phyloP scores from a whole-genome alignment of 352 stramenopile genomes.

The Phytophthora litchii region DNA sequence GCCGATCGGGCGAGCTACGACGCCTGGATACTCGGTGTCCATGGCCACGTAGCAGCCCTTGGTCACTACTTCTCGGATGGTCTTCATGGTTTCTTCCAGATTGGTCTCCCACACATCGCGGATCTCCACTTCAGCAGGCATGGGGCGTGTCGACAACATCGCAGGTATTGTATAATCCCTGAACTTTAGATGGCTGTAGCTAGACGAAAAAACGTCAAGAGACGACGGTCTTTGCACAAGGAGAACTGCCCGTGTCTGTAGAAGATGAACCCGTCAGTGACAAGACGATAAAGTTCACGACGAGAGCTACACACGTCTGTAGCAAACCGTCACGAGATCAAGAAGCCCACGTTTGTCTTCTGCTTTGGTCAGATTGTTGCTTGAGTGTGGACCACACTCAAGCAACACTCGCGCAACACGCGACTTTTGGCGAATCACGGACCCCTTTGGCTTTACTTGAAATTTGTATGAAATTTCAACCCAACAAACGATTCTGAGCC shows the following conservation, averaged over 20 bases:
- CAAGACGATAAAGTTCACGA: constrained; percentile 1
- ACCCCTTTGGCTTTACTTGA: too few species aligned
- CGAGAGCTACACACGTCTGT: constrained; percentile 15
- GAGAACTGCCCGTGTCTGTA: constrained; percentile 17
- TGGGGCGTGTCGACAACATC: constrained; percentile 56
- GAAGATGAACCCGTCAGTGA: background rate
- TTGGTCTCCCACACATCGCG: constrained; percentile 94
- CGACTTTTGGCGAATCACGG: too few species aligned
- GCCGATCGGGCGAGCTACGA: constrained; percentile 97
- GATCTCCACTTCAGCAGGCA: constrained; percentile 92
- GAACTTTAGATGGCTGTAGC: constrained; percentile 21
- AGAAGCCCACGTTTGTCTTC: too few species aligned
- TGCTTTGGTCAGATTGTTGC: too few species aligned
- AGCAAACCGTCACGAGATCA: constrained; percentile 14
- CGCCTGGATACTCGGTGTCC: constrained; percentile 99
- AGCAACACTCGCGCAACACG: too few species aligned
- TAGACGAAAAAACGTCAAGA: constrained; percentile 5
- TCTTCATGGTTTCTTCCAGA: constrained; percentile 95
- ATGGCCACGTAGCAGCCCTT: constrained; percentile 98
- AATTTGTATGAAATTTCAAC: too few species aligned
- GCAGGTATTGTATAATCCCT: background rate
- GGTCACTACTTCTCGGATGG: constrained; percentile 96
- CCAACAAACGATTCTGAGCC: too few species aligned
- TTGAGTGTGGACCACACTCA: too few species aligned
- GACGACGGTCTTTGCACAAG: background rate